These are phyloP conservation scores for Rhexocercosporidium sp. DNA, from an alignment of 2,329 filamentous ascomycete genomes.

Conservation along the genomic window DNA sequence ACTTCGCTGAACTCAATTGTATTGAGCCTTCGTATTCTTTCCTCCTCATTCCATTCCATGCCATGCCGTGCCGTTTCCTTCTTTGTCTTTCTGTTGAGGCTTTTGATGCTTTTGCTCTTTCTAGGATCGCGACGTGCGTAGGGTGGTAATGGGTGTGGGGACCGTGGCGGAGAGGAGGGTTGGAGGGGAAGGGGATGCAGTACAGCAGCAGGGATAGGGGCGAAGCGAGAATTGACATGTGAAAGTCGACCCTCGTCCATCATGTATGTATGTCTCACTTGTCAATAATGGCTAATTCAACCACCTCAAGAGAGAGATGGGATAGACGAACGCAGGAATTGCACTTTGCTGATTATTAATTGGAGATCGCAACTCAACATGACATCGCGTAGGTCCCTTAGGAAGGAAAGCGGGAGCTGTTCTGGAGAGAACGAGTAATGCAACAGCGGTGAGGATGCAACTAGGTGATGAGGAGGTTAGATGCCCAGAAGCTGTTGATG, in stretches of 20 bases:
- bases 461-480: background rate
- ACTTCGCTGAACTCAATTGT: background rate
- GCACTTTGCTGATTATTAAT: background rate
- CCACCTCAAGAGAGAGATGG: background rate
- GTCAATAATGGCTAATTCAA: background rate
- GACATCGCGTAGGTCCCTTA: background rate
- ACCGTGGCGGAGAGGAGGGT: background rate
- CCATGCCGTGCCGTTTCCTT: background rate
- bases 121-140: background rate
- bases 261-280: background rate
- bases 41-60: background rate
- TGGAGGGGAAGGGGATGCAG: background rate
- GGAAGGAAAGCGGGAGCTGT: background rate
- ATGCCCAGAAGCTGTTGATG: background rate
- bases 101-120: slow-evolving; percentile 4
- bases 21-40: background rate
- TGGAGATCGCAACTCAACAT: background rate
- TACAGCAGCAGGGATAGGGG: background rate
- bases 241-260: background rate
- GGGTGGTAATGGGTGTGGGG: background rate
- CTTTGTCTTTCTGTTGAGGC: slow-evolving; percentile 1
- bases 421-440: slow-evolving; percentile 1
- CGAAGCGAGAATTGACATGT: slow-evolving; percentile 2
- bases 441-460: background rate
- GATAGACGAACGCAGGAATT: background rate